Base-by-base conservation (phyloP, 1,284 basidiomycete species). In the Trametes pubescens region DNA sequence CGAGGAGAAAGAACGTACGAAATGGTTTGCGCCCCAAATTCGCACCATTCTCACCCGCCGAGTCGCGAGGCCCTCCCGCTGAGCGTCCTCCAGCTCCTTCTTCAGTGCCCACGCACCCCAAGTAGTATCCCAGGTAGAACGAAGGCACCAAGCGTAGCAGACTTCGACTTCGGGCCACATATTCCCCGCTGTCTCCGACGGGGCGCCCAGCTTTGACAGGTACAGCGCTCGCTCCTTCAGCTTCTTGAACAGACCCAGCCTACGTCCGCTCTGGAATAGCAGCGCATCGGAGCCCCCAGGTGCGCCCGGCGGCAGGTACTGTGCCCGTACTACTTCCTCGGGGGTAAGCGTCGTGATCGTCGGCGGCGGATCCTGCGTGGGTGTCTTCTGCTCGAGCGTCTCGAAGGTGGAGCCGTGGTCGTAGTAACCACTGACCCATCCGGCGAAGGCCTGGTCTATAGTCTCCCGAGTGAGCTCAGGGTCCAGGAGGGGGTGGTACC, bases 381-480 rank as follows among this genome's bases (percentile, higher is more conserved):
- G 59, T 13, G 43, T 61, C 34, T 54, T 47, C 21, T 40, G 51
- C 44, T 61, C 52, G 44, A 61, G 59, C 34, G 43, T 53, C 18
- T 61, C 59, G 22, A 48, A 18, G 4, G 59, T 40, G 32, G 48
- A 26, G 21, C 51, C 59, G 52, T 58, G 57, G 24, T 10, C 32
- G 57, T 51, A 58, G 38, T 58, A 58, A 10, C 57, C 57, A 38
- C 57, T 58, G 57, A 51, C 48, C 48, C 49, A 51, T 2, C 13
- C 5, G 13, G 57, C n/a, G 37, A 58, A 58, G 18, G 2, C 14
- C n/a, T 43, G 37, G 21, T 10, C 48, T 22, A 32, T 44, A 13
- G 32, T 11, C 4, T 58, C 48, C 24, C 14, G 46, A 0, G 24
- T 13, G 26, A 58, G 37, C 37, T 29, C n/a, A 26, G 48, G 37